Evolutionary conservation across 345 rosid genomes (phyloP), one percentile per base, ranked within the genome.

Genomic region (Leavenworthia alabamica): DNA sequence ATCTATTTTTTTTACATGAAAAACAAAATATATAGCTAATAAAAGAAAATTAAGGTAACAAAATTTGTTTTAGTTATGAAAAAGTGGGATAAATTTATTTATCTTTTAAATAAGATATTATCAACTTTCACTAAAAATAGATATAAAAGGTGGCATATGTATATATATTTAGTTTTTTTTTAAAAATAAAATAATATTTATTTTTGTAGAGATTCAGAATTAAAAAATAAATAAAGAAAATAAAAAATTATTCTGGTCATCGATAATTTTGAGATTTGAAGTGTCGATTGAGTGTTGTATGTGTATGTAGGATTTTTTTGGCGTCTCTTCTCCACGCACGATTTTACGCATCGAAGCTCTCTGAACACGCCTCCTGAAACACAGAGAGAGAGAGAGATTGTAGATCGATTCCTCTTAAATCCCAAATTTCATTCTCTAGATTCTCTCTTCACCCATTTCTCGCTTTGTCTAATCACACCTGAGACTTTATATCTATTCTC

Each of bases 321-420:
- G 60, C 66, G 60, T 42, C 70, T 71, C 66, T 41, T 42, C 70
- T 71, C 66, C 47, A 56, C 75, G 70, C 75, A 71, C 68, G 70
- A 63, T 20, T 70, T 20, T 35, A 63, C 52, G 74, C 74, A 70
- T 48, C 63, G 51, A 62, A 60, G 37, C 56, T 16, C 44, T 22
- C 6, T n/a, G n/a, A n/a, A n/a, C 74, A 63, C 74, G 64, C 70
- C 7, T 68, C 16, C 41, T 44, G 47, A 32, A n/a, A 61, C 42
- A 60, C 51, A 42, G 61, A 62, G 50, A 31, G 63, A 42, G 51
- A 43, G 64, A 67, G 59, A 52, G 66, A 70, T 54, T 37, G 54
- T 14, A 42, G 24, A 66, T 45, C 72, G 75, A 63, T 75, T 65
- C 68, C 7, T 51, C 41, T 46, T 61, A 68, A 62, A 44, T 58